Percentiles rank a stretch among this genome's conserved stretches.
Conservation (phyloP, 352 stramenopile species). For the Phytophthora palmivora region DNA sequence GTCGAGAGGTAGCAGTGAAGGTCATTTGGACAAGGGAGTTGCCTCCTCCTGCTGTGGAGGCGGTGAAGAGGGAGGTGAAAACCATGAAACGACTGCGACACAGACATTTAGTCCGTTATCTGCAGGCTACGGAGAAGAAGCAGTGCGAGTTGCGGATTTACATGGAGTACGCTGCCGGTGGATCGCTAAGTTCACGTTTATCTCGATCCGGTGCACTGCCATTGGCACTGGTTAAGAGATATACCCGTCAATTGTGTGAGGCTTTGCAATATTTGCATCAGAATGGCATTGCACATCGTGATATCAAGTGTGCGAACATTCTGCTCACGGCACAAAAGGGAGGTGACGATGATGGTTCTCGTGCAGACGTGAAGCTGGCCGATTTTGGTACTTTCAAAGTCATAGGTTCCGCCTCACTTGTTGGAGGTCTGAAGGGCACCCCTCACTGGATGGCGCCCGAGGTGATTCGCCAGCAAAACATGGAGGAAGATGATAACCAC, state of each 20-base stretch:
- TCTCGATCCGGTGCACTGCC: conserved; percentile 53
- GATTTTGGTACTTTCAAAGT: conserved; percentile 87
- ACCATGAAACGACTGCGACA: conserved; percentile 75
- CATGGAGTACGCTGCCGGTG: conserved; percentile 89
- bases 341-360: conserved; percentile 1
- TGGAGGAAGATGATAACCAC: conserved; percentile 21
- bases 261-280: conserved; percentile 89
- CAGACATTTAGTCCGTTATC: conserved; percentile 68
- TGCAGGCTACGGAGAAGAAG: conserved; percentile 69
- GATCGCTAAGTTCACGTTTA: conserved; percentile 73
- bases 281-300: conserved; percentile 88
- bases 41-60: conserved; percentile 53
- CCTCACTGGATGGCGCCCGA: conserved; percentile 94
- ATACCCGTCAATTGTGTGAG: conserved; percentile 82
- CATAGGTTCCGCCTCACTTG: conserved; percentile 66
- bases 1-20: conserved; percentile 69
- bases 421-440: conserved; percentile 88
- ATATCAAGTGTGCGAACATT: conserved; percentile 91
- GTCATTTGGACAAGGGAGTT: conserved; percentile 71
- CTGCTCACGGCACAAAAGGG: conserved; percentile 45
- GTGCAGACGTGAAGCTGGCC: conserved; percentile 66
- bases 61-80: conserved; percentile 69
- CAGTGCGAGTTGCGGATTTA: conserved; percentile 75
- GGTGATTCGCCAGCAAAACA: conserved; percentile 61
- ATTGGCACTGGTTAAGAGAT: conserved; percentile 58